Conservation (phyloP, 2,329 filamentous ascomycete species). For the Cercospora zeina region DNA sequence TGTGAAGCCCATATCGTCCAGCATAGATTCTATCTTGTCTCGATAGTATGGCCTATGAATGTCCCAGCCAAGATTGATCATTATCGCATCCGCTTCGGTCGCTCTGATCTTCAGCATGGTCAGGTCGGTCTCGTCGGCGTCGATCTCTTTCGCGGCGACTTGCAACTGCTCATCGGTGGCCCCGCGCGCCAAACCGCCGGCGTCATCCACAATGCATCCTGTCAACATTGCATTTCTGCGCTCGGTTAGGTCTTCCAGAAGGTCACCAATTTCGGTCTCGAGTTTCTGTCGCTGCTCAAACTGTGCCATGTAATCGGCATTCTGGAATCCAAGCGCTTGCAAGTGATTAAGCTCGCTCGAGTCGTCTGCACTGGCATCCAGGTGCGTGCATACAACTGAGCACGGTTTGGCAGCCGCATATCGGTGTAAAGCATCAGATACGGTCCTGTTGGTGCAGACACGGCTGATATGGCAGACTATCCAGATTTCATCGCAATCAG, state of each 20-base stretch:
- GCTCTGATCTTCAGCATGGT: neutral
- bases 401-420: neutral
- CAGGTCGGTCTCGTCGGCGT: neutral
- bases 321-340: neutral
- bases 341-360: neutral
- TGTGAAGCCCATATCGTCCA: slow-evolving; percentile 9
- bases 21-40: slow-evolving; percentile 9
- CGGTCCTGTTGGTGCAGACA: slow-evolving; percentile 2
- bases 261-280: neutral
- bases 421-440: neutral
- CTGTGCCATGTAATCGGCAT: neutral
- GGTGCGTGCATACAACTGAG: slow-evolving; percentile 15
- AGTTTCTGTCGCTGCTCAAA: neutral
- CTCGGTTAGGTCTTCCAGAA: neutral
- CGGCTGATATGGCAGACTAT: slow-evolving; percentile 16
- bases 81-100: neutral
- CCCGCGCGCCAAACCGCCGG: neutral
- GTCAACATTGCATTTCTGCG: neutral
- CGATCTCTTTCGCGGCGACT: neutral
- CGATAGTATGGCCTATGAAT: slow-evolving; percentile 25
- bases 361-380: slow-evolving; percentile 8
- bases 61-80: neutral
- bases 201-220: neutral
- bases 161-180: neutral
- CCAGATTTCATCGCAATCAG: slow-evolving; percentile 27